Evolutionary conservation across 495 filamentous ascomycete genomes (phyloP).

Genomic region (Aspergillus ellipticus): DNA sequence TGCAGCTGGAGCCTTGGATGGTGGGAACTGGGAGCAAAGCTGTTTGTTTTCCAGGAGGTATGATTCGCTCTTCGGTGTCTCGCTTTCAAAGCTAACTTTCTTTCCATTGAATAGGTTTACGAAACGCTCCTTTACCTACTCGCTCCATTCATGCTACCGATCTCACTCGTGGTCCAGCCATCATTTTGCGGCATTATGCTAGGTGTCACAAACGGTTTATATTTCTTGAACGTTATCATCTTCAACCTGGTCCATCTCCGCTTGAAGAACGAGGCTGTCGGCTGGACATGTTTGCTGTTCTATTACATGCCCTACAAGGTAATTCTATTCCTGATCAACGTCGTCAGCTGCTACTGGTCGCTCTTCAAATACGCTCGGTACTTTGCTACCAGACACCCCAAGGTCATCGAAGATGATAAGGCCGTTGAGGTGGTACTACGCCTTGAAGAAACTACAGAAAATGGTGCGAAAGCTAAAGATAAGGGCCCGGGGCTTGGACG

Average conservation of each 20-base stretch:
- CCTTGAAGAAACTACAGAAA: neutral
- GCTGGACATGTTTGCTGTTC: slow-evolving; percentile 1
- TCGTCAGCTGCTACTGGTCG: slow-evolving; percentile 41
- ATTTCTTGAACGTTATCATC: slow-evolving; percentile 36
- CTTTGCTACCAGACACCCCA: slow-evolving; percentile 41
- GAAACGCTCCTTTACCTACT: slow-evolving; percentile 47
- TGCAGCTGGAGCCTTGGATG: slow-evolving; percentile 45
- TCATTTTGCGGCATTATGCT: slow-evolving; percentile 33
- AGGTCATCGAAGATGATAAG: slow-evolving; percentile 41
- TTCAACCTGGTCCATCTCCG: slow-evolving; percentile 47
- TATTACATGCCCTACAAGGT: slow-evolving; percentile 34
- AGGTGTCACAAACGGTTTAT: slow-evolving; percentile 31
- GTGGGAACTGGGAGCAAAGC: slow-evolving; percentile 50
- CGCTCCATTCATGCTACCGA: slow-evolving; percentile 44
- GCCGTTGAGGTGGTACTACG: slow-evolving; percentile 36
- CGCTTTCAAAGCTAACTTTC: neutral
- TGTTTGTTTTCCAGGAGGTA: slow-evolving; percentile 66
- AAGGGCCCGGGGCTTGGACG: neutral
- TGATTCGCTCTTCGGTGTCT: neutral
- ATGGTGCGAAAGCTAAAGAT: neutral
- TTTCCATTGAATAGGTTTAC: slow-evolving; percentile 30
- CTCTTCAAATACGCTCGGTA: slow-evolving; percentile 43
- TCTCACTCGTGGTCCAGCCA: slow-evolving; percentile 40
- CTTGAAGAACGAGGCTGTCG: slow-evolving; percentile 32
- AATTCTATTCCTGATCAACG: slow-evolving; percentile 34